A percentile compares a stretch with the other conserved stretches of the same genome.
These are phyloP conservation scores for Alternaria incomplexa DNA, from an alignment of 2,329 filamentous ascomycete genomes.

Conservation along the genomic window DNA sequence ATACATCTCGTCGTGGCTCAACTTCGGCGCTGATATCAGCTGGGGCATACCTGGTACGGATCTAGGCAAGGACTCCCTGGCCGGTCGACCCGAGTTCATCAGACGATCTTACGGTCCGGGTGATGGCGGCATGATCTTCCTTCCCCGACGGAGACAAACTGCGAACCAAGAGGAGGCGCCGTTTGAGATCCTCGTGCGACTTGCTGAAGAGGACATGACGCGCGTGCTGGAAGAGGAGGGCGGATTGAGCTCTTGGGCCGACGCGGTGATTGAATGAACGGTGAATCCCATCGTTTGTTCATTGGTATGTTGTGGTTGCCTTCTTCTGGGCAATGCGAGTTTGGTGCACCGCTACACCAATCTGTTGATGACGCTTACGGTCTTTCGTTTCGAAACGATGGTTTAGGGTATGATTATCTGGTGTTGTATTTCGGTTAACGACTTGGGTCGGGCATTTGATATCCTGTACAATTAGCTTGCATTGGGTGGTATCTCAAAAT, in stretches of 20 bases:
- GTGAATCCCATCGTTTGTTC: not conserved
- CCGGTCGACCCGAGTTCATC: constrained; percentile 43
- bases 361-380: constrained; percentile 17
- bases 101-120: constrained; percentile 36
- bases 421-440: constrained; percentile 20
- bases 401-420: constrained; percentile 23
- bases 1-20: constrained; percentile 46
- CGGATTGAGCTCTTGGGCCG: constrained; percentile 37
- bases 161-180: constrained; percentile 36
- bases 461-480: constrained; percentile 45
- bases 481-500: not conserved
- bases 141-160: constrained; percentile 35
- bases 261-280: constrained; percentile 31
- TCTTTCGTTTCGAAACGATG: constrained; percentile 6
- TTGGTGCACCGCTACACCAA: constrained; percentile 19
- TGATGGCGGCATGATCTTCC: constrained; percentile 46
- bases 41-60: constrained; percentile 46
- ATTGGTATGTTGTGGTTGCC: constrained; percentile 5
- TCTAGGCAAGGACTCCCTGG: constrained; percentile 25
- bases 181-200: constrained; percentile 43
- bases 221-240: constrained; percentile 35
- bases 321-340: constrained; percentile 8
- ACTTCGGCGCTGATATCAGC: constrained; percentile 40
- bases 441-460: constrained; percentile 38
- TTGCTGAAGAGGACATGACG: constrained; percentile 44